Percentiles rank a stretch among this genome's conserved stretches.
phyloP scores from a whole-genome alignment of 345 rosid species.

The Pelargonium nanum region DNA sequence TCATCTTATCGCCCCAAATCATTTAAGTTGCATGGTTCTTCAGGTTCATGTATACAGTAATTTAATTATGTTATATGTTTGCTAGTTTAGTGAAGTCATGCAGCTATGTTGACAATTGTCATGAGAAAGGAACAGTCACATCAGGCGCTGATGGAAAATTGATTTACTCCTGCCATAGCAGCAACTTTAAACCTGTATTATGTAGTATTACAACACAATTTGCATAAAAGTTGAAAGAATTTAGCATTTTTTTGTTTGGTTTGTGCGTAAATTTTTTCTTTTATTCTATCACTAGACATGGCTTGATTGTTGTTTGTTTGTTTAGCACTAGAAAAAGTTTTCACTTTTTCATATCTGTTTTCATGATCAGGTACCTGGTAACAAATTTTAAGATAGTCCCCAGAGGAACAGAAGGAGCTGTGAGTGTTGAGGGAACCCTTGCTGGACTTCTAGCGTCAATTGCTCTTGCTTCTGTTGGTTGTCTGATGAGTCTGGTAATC shows the following conservation, averaged over 20 bases:
- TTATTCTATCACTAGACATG: too few relatives aligned
- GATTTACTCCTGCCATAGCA: not conserved
- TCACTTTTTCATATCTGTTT: not conserved
- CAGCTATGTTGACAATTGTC: not conserved
- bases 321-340: not conserved
- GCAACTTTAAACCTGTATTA: not conserved
- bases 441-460: constrained; percentile 80
- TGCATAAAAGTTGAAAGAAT: not conserved
- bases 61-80: too few relatives aligned
- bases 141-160: not conserved
- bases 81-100: not conserved
- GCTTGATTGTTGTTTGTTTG: too few relatives aligned
- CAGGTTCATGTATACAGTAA: too few relatives aligned
- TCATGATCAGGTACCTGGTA: constrained; percentile 51
- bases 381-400: constrained; percentile 84
- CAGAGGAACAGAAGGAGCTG: constrained; percentile 94
- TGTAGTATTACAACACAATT: too few relatives aligned
- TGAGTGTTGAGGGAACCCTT: constrained; percentile 87
- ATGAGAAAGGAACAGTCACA: not conserved
- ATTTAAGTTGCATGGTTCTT: not conserved
- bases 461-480: constrained; percentile 55
- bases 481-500: constrained; percentile 61
- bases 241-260: too few relatives aligned
- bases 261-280: too few relatives aligned
- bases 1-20: not conserved